phyloP scores from a whole-genome alignment of 495 filamentous ascomycete genomes.

The Talaromyces wortmannii region DNA sequence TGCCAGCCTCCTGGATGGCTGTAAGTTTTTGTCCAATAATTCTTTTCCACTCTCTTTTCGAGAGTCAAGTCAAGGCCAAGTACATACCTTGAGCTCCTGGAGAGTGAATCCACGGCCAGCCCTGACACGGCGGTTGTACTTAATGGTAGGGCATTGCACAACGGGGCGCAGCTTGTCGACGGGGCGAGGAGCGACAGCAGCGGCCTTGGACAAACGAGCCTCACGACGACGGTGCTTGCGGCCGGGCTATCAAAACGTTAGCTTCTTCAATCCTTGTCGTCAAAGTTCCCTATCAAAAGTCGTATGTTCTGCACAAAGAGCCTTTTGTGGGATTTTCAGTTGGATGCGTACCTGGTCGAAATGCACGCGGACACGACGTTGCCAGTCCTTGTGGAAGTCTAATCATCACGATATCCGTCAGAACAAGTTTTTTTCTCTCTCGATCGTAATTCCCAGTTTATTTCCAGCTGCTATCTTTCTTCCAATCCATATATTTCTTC shows the following conservation, averaged over 20 bases:
- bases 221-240: slow-evolving; percentile 86
- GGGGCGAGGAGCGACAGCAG: slow-evolving; percentile 87
- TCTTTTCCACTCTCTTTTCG: background rate
- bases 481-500: background rate
- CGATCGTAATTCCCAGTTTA: slow-evolving; percentile 2
- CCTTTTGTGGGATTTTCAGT: slow-evolving; percentile 14
- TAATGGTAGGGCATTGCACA: slow-evolving; percentile 89
- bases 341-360: slow-evolving; percentile 89
- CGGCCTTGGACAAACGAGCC: slow-evolving; percentile 86
- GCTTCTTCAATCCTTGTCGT: background rate
- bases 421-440: slow-evolving; percentile 11
- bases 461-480: slow-evolving; percentile 1
- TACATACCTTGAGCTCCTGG: slow-evolving; percentile 85
- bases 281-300: background rate
- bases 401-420: slow-evolving; percentile 13
- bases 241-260: slow-evolving; percentile 58
- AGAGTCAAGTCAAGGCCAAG: too few relatives aligned
- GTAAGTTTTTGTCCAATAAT: background rate
- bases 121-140: slow-evolving; percentile 98
- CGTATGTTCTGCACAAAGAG: slow-evolving; percentile 7
- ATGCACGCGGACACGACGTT: slow-evolving; percentile 93
- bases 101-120: slow-evolving; percentile 96
- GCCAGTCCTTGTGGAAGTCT: slow-evolving; percentile 99
- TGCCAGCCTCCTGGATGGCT: slow-evolving; percentile 72
- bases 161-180: slow-evolving; percentile 95